Evolutionary conservation across 2,329 filamentous ascomycete genomes (phyloP), one percentile per base, ranked within the genome.

Genomic region (Coniochaeta hoffmannii): DNA sequence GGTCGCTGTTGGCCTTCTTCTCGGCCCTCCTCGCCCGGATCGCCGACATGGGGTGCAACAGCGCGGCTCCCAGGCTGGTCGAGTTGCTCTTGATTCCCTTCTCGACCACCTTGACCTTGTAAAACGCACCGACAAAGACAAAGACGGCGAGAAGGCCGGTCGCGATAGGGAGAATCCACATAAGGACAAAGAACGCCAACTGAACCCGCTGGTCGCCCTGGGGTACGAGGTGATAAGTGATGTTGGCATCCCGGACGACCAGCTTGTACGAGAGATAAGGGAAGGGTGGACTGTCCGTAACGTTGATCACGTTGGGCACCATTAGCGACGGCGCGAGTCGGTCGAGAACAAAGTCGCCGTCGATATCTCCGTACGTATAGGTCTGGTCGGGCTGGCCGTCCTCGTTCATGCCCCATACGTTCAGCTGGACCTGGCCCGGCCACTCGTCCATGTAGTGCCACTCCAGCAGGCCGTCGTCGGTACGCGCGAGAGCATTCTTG

Each of bases 371-470:
- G 58, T 76, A 78, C 2, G 83, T 75, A 54, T 74, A 77, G 11
- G 77, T 78, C 59, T 81, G 71, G 64, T 87, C 83, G 0, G 83
- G 81, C 60, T 79, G 69, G 10, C 82, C 81, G 65, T 85, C 77
- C 1, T 77, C 76, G 61, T 86, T 83, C 63, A 85, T 82, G 50
- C 83, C 83, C 83, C 83, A 86, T 5, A 83, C 76, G 59, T 85
- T 86, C 54, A 85, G 68, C 61, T 86, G 82, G 52, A 82, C 76
- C 44, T 77, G 69, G 2, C 77, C 75, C 10, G 83, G 83, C 77
- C 81, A 86, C 62, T 87, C 83, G 5, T 76, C 72, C 76, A 85
- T 78, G 57, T 85, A 82, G 58, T 81, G 73, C 62, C 77, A 82
- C 26, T 75, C 71, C 83, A 83, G 86, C 10, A 70, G 66, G n/a